Evolutionary conservation across 371 early-diverging fungal genomes (phyloP).

Genomic region (Gilbertella persicaria): DNA sequence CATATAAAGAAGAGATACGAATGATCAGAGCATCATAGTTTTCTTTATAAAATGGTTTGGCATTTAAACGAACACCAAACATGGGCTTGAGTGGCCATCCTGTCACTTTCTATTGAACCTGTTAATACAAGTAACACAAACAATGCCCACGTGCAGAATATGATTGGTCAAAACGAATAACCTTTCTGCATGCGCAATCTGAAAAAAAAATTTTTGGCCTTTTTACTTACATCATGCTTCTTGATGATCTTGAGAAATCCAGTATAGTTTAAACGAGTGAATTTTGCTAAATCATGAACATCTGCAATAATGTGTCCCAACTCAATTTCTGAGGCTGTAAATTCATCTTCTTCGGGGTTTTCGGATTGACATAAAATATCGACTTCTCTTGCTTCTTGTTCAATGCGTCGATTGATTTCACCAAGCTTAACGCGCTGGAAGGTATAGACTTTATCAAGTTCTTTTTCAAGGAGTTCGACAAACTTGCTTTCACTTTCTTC

Average conservation of each 20-base stretch:
- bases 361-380: slow-evolving; percentile 63
- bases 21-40: slow-evolving; percentile 90
- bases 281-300: slow-evolving; percentile 94
- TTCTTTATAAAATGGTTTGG: slow-evolving; percentile 89
- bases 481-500: slow-evolving; percentile 86
- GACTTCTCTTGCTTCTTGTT: slow-evolving; percentile 68
- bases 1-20: slow-evolving; percentile 88
- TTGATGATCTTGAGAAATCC: slow-evolving; percentile 98
- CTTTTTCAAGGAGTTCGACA: slow-evolving; percentile 84
- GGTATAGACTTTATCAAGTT: slow-evolving; percentile 90
- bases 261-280: slow-evolving; percentile 93
- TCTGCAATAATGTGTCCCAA: slow-evolving; percentile 86
- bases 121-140: background rate
- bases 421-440: slow-evolving; percentile 91
- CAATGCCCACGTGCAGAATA: slow-evolving; percentile 20
- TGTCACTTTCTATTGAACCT: slow-evolving; percentile 73
- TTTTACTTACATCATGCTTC: slow-evolving; percentile 87
- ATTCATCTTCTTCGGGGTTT: slow-evolving; percentile 63
- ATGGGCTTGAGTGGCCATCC: slow-evolving; percentile 83
- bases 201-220: background rate
- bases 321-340: slow-evolving; percentile 75
- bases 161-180: slow-evolving; percentile 26
- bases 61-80: slow-evolving; percentile 87
- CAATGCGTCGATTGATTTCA: slow-evolving; percentile 83
- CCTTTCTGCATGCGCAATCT: background rate